These are phyloP conservation scores for Striga hermonthica DNA, from an alignment of 305 asterid genomes.

Conservation along the genomic window DNA sequence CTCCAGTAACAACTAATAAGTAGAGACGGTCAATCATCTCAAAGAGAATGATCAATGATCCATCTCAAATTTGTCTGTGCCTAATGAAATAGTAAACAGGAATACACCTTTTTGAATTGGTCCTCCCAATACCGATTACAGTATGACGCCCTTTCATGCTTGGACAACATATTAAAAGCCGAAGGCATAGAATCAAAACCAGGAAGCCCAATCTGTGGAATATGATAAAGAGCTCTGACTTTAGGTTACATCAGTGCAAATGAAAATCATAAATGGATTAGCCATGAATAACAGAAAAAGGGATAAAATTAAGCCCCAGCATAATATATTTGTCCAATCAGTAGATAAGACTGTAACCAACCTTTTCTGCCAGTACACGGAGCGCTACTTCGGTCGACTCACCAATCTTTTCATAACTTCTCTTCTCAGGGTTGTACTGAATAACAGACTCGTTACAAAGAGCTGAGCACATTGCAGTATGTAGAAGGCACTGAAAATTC, in stretches of 20 bases:
- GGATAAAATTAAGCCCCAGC: conserved; percentile 28
- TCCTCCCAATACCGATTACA: conserved; percentile 97
- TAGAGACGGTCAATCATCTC: neutral
- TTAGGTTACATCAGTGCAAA: conserved; percentile 22
- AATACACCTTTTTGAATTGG: conserved; percentile 93
- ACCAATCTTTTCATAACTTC: conserved; percentile 90
- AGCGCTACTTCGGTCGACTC: conserved; percentile 99
- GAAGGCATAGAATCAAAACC: conserved; percentile 99
- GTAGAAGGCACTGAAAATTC: conserved; percentile 88
- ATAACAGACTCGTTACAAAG: conserved; percentile 93
- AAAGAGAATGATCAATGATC: conserved; percentile 13
- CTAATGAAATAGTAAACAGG: conserved; percentile 25
- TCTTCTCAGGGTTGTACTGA: conserved; percentile 95
- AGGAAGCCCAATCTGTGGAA: conserved; percentile 97
- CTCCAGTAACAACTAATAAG: no score
- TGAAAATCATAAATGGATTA: conserved; percentile 12
- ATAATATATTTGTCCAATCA: conserved; percentile 6
- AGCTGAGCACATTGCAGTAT: conserved; percentile 96
- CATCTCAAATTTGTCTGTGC: conserved; percentile 10
- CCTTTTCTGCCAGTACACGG: conserved; percentile 96
- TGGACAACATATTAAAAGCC: conserved; percentile 87
- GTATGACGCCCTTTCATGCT: conserved; percentile 95
- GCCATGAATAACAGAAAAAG: conserved; percentile 2
- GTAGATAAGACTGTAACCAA: conserved; percentile 38
- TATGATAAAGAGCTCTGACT: conserved; percentile 28